These are phyloP conservation scores for Leucocoprinus leucothites DNA, from an alignment of 768 basidiomycete genomes.

Conservation along the genomic window DNA sequence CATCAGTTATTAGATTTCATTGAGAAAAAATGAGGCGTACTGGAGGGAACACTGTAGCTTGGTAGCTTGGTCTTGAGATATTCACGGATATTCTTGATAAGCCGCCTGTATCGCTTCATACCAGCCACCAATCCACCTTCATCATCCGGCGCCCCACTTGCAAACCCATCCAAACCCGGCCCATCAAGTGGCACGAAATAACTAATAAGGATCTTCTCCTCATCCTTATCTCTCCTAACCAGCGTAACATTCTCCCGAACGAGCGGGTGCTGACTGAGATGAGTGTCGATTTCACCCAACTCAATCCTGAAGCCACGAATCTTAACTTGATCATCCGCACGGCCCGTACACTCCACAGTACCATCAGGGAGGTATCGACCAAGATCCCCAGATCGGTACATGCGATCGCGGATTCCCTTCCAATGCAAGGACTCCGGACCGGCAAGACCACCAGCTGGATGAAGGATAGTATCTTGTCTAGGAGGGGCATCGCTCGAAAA, in stretches of 20 bases:
- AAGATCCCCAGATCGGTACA: conserved; percentile 97
- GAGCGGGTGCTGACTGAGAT: conserved; percentile 89
- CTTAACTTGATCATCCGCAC: conserved; percentile 98
- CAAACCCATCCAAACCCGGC: conserved; percentile 61
- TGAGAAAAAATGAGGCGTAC: conserved; percentile 45
- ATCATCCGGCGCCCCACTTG: conserved; percentile 58
- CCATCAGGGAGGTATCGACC: conserved; percentile 93
- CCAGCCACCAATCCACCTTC: conserved; percentile 66
- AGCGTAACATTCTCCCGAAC: conserved; percentile 98
- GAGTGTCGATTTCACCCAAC: conserved; percentile 95
- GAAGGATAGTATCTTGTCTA: conserved; percentile 70
- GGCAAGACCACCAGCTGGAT: conserved; percentile 51
- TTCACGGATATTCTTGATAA: conserved; percentile 93
- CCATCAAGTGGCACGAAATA: conserved; percentile 92
- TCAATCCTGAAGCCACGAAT: conserved; percentile 99
- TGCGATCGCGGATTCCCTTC: conserved; percentile 94
- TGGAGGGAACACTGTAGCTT: conserved; percentile 86
- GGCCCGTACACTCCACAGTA: conserved; percentile 92
- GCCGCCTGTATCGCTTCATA: conserved; percentile 77
- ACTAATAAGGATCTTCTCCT: conserved; percentile 97
- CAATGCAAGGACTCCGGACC: conserved; percentile 79
- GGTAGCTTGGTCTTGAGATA: conserved; percentile 97
- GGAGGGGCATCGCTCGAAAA: conserved; percentile 50
- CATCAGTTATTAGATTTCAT: conserved; percentile 1
- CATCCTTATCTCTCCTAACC: conserved; percentile 95